These are phyloP conservation scores for Vickermania spadyakhi DNA, from an alignment of 208 protist genomes.

Conservation along the genomic window DNA sequence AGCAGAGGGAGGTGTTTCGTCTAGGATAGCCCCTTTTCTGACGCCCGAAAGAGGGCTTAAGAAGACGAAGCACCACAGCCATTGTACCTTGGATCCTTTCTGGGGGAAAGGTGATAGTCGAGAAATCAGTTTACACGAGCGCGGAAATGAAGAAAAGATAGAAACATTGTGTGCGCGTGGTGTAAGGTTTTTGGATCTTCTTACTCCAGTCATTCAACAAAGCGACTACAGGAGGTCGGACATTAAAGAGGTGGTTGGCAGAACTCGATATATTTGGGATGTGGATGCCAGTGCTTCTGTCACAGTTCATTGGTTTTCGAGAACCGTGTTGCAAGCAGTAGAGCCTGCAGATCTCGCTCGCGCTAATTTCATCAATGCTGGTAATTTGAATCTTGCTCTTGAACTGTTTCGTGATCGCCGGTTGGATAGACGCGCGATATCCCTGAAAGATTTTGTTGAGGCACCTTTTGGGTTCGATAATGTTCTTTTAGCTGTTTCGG, in stretches of 20 bases:
- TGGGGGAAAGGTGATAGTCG: too few species aligned
- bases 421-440: constrained; percentile 5
- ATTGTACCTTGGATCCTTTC: too few species aligned
- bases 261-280: background rate
- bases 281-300: background rate
- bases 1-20: too few species aligned
- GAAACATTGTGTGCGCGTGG: too few species aligned
- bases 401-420: background rate
- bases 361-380: background rate
- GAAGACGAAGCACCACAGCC: too few species aligned
- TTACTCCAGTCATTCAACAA: constrained; percentile 22
- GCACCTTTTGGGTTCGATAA: constrained; percentile 32
- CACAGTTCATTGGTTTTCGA: background rate
- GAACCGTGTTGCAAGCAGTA: background rate
- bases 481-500: constrained; percentile 37
- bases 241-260: constrained; percentile 17
- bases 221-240: constrained; percentile 36
- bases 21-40: too few species aligned
- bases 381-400: background rate
- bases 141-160: too few species aligned
- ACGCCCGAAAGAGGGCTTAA: too few species aligned
- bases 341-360: background rate
- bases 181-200: too few species aligned
- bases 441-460: constrained; percentile 28
- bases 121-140: too few species aligned